Evolutionary conservation across 352 stramenopile species (phyloP).

Genomic region (Phytopythium aichiense): DNA sequence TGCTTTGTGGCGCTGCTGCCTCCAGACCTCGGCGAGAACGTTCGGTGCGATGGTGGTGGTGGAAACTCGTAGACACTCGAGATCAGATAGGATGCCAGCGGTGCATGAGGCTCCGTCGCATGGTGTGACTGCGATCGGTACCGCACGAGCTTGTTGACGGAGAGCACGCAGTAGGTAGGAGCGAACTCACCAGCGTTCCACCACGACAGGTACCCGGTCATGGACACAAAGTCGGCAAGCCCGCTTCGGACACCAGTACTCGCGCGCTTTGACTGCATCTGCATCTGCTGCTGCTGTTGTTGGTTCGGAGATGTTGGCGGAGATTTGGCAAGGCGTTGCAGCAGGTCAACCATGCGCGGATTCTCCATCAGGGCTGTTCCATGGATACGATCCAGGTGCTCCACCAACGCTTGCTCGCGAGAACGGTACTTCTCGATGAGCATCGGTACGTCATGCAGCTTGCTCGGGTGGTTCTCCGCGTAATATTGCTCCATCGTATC

Average conservation of each 20-base stretch:
- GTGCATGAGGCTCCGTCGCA: conserved; percentile 30
- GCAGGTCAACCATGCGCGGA: conserved; percentile 20
- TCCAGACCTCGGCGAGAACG: background rate
- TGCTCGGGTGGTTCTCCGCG: conserved; percentile 50
- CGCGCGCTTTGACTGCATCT: conserved; percentile 8
- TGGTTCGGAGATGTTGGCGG: conserved; percentile 4
- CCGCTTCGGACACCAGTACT: conserved; percentile 30
- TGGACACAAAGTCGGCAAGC: conserved; percentile 36
- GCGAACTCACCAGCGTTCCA: conserved; percentile 14
- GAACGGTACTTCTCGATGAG: conserved; percentile 40
- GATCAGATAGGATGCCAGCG: conserved; percentile 35
- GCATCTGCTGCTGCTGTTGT: background rate
- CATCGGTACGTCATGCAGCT: conserved; percentile 56
- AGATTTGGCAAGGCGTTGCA: conserved; percentile 15
- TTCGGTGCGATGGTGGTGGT: conserved; percentile 10
- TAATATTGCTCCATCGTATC: conserved; percentile 50
- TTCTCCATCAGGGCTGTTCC: conserved; percentile 38
- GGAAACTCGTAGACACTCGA: conserved; percentile 41
- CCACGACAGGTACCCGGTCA: conserved; percentile 41
- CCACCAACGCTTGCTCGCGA: conserved; percentile 47
- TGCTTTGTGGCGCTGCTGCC: background rate
- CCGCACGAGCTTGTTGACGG: conserved; percentile 48
- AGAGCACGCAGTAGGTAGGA: conserved; percentile 39
- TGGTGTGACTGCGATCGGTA: conserved; percentile 39
- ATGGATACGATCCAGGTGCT: conserved; percentile 71